Conservation (phyloP, 257 asterid species). For the Salvia miltiorrhiza region DNA sequence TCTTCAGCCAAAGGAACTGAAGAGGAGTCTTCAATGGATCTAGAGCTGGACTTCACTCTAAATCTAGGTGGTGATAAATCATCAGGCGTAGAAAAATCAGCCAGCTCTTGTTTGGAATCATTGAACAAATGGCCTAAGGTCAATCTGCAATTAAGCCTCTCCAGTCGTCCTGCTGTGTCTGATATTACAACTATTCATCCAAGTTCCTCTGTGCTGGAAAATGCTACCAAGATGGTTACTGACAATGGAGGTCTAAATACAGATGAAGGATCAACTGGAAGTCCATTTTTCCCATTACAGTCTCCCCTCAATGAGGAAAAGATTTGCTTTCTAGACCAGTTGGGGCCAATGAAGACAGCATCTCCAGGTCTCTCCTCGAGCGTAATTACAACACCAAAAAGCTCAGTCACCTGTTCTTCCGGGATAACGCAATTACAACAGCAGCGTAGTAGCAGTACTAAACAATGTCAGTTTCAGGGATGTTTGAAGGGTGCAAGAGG, state of each 20-base stretch:
- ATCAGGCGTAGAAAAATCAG: constrained; percentile 38
- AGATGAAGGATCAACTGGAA: constrained; percentile 47
- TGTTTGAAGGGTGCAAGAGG: constrained; percentile 92
- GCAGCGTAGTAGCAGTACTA: constrained; percentile 55
- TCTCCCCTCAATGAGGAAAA: constrained; percentile 31
- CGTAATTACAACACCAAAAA: constrained; percentile 55
- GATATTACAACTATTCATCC: constrained; percentile 53
- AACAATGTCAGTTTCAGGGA: constrained; percentile 81
- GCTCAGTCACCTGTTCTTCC: constrained; percentile 99
- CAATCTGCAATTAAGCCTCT: constrained; percentile 79
- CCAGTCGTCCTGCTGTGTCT: constrained; percentile 63
- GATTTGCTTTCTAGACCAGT: constrained; percentile 39
- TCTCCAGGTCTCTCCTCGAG: constrained; percentile 59
- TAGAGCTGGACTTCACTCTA: constrained; percentile 84
- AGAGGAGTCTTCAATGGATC: constrained; percentile 81
- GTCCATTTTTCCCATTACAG: constrained; percentile 28
- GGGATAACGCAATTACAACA: constrained; percentile 68
- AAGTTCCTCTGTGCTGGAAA: constrained; percentile 34
- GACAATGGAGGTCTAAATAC: constrained; percentile 29
- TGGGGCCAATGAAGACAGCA: constrained; percentile 33
- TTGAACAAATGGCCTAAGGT: constrained; percentile 44
- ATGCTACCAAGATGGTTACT: constrained; percentile 24
- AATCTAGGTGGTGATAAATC: constrained; percentile 74
- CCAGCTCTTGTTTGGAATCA: constrained; percentile 35
- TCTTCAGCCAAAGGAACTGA: constrained; percentile 87